A percentile compares a stretch with the other conserved stretches of the same genome.
Conservation (phyloP, 441 rosid genomes). For the Pelargonium hybrid region DNA sequence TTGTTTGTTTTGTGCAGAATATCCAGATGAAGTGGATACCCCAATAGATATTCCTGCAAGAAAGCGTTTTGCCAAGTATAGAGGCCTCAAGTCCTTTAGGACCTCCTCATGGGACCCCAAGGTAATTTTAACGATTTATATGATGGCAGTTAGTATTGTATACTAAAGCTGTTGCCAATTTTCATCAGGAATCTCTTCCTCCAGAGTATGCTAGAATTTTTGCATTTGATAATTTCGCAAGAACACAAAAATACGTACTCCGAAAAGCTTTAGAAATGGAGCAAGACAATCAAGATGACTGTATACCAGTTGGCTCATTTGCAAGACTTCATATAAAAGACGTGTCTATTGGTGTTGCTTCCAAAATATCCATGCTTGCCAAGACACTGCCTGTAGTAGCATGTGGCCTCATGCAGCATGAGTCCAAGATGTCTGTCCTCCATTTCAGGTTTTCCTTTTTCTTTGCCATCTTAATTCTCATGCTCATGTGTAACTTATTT, state of each 20-base stretch:
- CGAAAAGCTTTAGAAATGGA: slow-evolving; percentile 50
- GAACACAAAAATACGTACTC: slow-evolving; percentile 73
- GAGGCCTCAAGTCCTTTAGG: slow-evolving; percentile 93
- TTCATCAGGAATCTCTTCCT: slow-evolving; percentile 80
- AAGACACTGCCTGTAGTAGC: slow-evolving; percentile 42
- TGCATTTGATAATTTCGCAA: slow-evolving; percentile 72
- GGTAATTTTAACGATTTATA: slow-evolving; percentile 30
- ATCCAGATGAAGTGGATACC: slow-evolving; percentile 90
- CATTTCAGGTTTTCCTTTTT: slow-evolving; percentile 67
- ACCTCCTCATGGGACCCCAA: slow-evolving; percentile 99
- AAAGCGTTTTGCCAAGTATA: slow-evolving; percentile 81
- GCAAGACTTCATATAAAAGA: slow-evolving; percentile 68
- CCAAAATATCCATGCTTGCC: slow-evolving; percentile 38
- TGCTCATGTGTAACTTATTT: slow-evolving; percentile 3
- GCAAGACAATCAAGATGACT: slow-evolving; percentile 45
- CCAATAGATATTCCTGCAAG: slow-evolving; percentile 81
- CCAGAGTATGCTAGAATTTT: slow-evolving; percentile 84
- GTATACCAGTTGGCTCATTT: slow-evolving; percentile 48
- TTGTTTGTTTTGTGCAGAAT: slow-evolving; percentile 44
- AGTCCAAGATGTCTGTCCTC: slow-evolving; percentile 92
- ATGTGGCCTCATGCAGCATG: slow-evolving; percentile 87
- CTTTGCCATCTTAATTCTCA: slow-evolving; percentile 12
- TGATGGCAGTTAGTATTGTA: slow-evolving; percentile 13
- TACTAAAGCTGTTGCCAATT: slow-evolving; percentile 13
- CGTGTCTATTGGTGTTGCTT: slow-evolving; percentile 48